Percentiles rank a stretch among this genome's conserved stretches.
Evolutionary conservation across 768 basidiomycete species (phyloP).

Genomic region (Cystobasidium onofrii): DNA sequence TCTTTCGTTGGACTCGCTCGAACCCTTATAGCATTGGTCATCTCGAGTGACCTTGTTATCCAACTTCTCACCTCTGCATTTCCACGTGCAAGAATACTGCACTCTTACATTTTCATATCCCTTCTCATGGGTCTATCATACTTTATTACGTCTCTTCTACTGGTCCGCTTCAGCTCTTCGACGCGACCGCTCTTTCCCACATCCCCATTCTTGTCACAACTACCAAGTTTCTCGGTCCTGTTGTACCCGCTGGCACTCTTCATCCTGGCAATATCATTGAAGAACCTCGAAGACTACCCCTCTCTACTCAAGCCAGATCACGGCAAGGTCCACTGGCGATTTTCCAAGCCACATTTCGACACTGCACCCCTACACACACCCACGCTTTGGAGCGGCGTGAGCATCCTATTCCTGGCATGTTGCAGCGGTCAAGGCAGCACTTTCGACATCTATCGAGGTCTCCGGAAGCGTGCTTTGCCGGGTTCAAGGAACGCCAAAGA

Average conservation of each 20-base stretch:
- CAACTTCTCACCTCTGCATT: slow-evolving; percentile 4
- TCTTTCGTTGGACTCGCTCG: slow-evolving; percentile 32
- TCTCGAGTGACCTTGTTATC: slow-evolving; percentile 13
- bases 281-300: slow-evolving; percentile 29
- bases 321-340: background rate
- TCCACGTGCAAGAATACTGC: slow-evolving; percentile 13
- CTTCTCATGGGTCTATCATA: slow-evolving; percentile 15
- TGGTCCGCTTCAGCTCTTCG: slow-evolving; percentile 3
- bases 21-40: slow-evolving; percentile 27
- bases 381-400: slow-evolving; percentile 35
- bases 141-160: background rate
- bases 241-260: slow-evolving; percentile 40
- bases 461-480: slow-evolving; percentile 13
- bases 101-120: slow-evolving; percentile 15
- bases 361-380: slow-evolving; percentile 4
- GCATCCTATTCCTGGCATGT: slow-evolving; percentile 38
- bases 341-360: slow-evolving; percentile 10
- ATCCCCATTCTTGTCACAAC: slow-evolving; percentile 19
- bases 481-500: background rate
- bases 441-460: slow-evolving; percentile 32
- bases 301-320: slow-evolving; percentile 26
- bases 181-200: background rate
- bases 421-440: slow-evolving; percentile 35
- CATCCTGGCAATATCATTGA: slow-evolving; percentile 38
- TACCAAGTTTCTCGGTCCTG: slow-evolving; percentile 24